Base-by-base conservation (phyloP, 768 basidiomycete genomes). In the Nidularia sp. region DNA sequence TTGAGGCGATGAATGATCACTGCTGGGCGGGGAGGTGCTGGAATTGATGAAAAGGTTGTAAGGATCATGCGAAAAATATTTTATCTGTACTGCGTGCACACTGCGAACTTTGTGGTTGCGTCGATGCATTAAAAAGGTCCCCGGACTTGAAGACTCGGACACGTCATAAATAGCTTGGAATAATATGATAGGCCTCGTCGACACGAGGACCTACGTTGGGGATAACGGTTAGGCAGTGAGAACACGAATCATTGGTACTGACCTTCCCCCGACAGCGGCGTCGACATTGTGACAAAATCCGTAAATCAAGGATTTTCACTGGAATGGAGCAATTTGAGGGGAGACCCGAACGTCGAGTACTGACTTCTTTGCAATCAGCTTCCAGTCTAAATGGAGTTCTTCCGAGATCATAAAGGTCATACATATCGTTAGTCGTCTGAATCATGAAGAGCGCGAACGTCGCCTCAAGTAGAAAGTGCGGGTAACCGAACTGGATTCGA, bases 1-100 rank as follows among this genome's bases (percentile, higher is more conserved):
- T 43, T 74, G 73, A 18, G 81, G 75, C 18, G 79, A 75, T n/a
- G 80, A 76, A 47, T 74, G 68, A 48, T 75, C 74, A 57, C 77
- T 79, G 56, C 71, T 68, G 48, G 70, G 57, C 6, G n/a, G 22
- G 33, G 45, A 47, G 15, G 45, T 34, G 43, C 47, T 51, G 50
- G 36, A 49, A 33, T 49, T 45, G 41, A 18, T 44, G 43, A 18
- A 43, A 29, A 45, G 42, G 51, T 51, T 32, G 47, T 45, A 52
- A 33, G 34, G 34, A 34, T 53, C 49, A 50, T 44, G 45, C 39
- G 47, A 53, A 51, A 54, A 57, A 60, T 62, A 61, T 63, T 62
- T 63, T 59, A 57, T 54, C 51, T 48, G 48, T 47, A 41, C 49
- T 42, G 49, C 41, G 53, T 49, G 52, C 12, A 52, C 50, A 51